Evolutionary conservation across 202 grass and related monocot genomes (phyloP).

Genomic region (Digitaria exilis): DNA sequence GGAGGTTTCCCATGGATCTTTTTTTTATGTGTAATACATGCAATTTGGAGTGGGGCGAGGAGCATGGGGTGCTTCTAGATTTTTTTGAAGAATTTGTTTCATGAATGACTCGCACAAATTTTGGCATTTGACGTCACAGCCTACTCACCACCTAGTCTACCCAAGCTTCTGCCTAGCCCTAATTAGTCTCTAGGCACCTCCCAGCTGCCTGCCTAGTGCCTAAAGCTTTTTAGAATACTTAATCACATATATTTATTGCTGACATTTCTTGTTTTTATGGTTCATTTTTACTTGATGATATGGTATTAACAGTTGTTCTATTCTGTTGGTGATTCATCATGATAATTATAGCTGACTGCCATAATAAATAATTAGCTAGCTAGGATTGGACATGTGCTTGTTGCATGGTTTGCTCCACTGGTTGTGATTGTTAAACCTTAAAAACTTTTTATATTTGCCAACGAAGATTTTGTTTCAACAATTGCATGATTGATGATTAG

Average conservation of each 20-base stretch:
- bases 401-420: not conserved
- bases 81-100: not conserved
- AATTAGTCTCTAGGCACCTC: not conserved
- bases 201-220: not conserved
- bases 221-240: not conserved
- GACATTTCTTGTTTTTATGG: not conserved
- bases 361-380: not conserved
- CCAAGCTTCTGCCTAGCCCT: not conserved
- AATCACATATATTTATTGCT: not conserved
- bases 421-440: not conserved
- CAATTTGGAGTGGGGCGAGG: not conserved
- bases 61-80: not conserved
- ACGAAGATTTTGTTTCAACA: not conserved
- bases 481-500: not conserved
- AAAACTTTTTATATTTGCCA: not conserved
- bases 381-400: not conserved
- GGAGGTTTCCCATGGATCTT: not conserved
- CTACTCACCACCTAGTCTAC: not conserved
- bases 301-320: not conserved
- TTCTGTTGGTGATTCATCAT: not conserved
- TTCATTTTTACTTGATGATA: not conserved
- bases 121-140: not conserved
- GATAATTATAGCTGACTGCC: not conserved
- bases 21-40: not conserved
- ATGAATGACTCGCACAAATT: not conserved